phyloP scores from a whole-genome alignment of 1,139 yeast species.

The Blastobotrys proliferans region DNA sequence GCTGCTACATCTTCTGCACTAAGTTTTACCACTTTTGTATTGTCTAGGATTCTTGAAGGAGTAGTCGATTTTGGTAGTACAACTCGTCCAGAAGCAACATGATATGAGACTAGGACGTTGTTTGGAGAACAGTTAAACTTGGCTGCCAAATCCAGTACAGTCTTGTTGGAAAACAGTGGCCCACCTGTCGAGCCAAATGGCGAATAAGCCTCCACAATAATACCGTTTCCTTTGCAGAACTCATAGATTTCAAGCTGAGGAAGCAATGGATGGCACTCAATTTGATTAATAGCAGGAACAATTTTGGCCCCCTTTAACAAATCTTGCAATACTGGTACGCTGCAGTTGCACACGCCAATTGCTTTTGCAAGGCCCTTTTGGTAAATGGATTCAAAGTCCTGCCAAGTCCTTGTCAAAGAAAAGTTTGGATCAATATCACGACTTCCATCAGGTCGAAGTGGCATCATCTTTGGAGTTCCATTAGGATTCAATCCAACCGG shows the following conservation, averaged over 20 bases:
- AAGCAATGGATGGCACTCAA: constrained; percentile 70
- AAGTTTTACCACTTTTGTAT: constrained; percentile 50
- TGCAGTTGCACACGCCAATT: constrained; percentile 77
- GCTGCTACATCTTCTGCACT: constrained; percentile 50
- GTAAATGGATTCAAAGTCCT: constrained; percentile 55
- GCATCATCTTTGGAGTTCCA: constrained; percentile 40
- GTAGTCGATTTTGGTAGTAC: constrained; percentile 74
- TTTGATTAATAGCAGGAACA: constrained; percentile 68
- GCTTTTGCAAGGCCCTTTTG: constrained; percentile 57
- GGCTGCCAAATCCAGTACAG: constrained; percentile 43
- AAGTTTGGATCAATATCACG: constrained; percentile 47
- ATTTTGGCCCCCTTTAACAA: constrained; percentile 50
- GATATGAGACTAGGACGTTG: constrained; percentile 67
- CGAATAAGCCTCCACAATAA: constrained; percentile 68
- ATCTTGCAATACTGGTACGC: constrained; percentile 48
- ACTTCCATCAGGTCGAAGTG: constrained; percentile 44
- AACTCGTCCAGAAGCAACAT: constrained; percentile 60
- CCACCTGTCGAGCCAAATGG: constrained; percentile 73
- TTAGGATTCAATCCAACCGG: constrained; percentile 55
- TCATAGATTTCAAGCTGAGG: constrained; percentile 64
- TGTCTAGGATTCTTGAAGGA: constrained; percentile 54
- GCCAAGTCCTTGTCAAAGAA: constrained; percentile 65
- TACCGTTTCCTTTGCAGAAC: constrained; percentile 50
- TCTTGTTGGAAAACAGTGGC: constrained; percentile 51
- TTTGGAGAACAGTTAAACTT: constrained; percentile 57